Conservation (phyloP, 2,329 filamentous ascomycete species). For the Colletotrichum sp. region DNA sequence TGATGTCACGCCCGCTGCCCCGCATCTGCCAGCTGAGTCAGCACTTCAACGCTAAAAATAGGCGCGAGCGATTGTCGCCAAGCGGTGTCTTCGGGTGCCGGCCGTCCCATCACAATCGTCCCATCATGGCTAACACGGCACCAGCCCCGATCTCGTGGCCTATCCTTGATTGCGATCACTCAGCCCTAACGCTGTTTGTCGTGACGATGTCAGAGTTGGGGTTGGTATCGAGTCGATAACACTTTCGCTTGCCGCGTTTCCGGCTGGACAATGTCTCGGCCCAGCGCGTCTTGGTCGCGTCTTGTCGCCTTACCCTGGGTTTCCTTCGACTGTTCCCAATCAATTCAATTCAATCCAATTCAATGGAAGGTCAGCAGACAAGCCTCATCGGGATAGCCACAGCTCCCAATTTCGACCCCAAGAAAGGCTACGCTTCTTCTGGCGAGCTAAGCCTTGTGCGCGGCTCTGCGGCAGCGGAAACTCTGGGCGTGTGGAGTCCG, state of each 20-base stretch:
- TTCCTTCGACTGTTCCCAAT: background rate
- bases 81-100: background rate
- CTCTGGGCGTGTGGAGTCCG: conserved; percentile 11
- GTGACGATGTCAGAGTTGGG: background rate
- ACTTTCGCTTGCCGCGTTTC: background rate
- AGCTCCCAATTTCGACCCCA: background rate
- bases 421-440: background rate
- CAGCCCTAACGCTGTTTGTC: background rate
- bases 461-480: conserved; percentile 19
- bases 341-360: background rate
- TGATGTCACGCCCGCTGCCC: background rate
- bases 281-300: background rate
- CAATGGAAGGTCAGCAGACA: background rate
- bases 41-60: background rate
- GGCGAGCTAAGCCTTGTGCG: conserved; percentile 9
- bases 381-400: background rate
- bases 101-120: background rate
- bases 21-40: background rate
- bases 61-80: background rate
- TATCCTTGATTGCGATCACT: background rate
- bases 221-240: background rate
- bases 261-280: background rate
- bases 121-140: background rate
- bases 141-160: background rate
- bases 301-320: background rate